These are phyloP conservation scores for Scytalidium lignicola DNA, from an alignment of 2,329 filamentous ascomycete genomes.

Conservation along the genomic window DNA sequence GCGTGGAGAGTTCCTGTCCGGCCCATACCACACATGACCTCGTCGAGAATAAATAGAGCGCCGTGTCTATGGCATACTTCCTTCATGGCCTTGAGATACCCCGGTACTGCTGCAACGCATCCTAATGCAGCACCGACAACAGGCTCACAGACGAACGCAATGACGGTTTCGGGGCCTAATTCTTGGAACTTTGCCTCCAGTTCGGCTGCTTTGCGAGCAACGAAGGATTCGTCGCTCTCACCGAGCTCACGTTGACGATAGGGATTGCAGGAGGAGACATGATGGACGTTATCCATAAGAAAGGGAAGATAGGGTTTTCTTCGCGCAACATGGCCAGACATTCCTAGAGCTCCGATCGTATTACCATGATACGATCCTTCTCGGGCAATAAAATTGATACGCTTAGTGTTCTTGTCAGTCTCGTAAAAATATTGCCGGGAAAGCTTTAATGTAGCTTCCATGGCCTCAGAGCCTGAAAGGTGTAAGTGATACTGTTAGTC, in stretches of 20 bases:
- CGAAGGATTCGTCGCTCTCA: slow-evolving; percentile 51
- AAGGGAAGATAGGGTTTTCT: slow-evolving; percentile 53
- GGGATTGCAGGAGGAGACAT: slow-evolving; percentile 58
- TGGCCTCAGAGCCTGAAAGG: slow-evolving; percentile 56
- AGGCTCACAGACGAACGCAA: slow-evolving; percentile 62
- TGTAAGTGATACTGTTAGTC: not conserved
- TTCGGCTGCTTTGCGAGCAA: slow-evolving; percentile 52
- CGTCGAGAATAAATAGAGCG: slow-evolving; percentile 72
- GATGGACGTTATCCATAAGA: slow-evolving; percentile 47
- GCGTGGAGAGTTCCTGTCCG: slow-evolving; percentile 48
- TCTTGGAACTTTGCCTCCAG: slow-evolving; percentile 57
- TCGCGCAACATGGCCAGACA: slow-evolving; percentile 56
- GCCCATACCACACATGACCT: slow-evolving; percentile 60
- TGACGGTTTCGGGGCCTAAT: slow-evolving; percentile 57
- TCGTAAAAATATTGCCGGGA: slow-evolving; percentile 62
- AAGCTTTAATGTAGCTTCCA: slow-evolving; percentile 64
- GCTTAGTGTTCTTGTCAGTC: slow-evolving; percentile 35
- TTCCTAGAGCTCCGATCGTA: slow-evolving; percentile 56
- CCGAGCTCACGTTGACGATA: slow-evolving; percentile 49
- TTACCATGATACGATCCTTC: slow-evolving; percentile 65
- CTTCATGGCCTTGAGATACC: slow-evolving; percentile 66
- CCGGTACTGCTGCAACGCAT: slow-evolving; percentile 59
- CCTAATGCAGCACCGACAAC: slow-evolving; percentile 66
- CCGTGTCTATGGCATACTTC: slow-evolving; percentile 66
- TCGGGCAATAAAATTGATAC: slow-evolving; percentile 59